Percentiles rank a stretch among this genome's conserved stretches.
phyloP scores from a whole-genome alignment of 139 green algal species.

The Diplosphaera chodatii region DNA sequence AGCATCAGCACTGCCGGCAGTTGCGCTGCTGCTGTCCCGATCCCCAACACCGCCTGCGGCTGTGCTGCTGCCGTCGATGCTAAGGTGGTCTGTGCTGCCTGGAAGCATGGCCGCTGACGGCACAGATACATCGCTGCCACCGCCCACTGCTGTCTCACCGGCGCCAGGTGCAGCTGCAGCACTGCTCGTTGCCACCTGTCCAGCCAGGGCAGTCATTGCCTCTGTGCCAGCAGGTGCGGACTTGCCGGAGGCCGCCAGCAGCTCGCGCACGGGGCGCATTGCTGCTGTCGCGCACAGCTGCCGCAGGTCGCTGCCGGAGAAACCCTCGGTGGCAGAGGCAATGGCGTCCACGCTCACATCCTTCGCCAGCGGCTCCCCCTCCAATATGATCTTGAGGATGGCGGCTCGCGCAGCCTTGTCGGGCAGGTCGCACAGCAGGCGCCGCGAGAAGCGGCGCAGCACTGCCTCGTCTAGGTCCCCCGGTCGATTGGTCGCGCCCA shows the following conservation, averaged over 20 bases:
- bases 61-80: too few relatives aligned
- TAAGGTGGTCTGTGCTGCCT: too few relatives aligned
- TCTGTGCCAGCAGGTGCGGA: neutral
- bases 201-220: neutral
- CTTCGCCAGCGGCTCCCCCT: slow-evolving; percentile 15
- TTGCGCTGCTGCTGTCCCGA: too few relatives aligned
- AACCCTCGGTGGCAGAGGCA: slow-evolving; percentile 31
- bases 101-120: too few relatives aligned
- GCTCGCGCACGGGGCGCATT: slow-evolving; percentile 34
- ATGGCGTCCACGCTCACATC: slow-evolving; percentile 26
- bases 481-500: slow-evolving; percentile 69
- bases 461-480: slow-evolving; percentile 71
- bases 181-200: neutral
- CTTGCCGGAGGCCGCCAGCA: slow-evolving; percentile 27
- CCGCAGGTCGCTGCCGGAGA: slow-evolving; percentile 33
- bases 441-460: slow-evolving; percentile 48
- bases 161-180: too few relatives aligned
- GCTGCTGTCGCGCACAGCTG: slow-evolving; percentile 32
- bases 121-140: too few relatives aligned
- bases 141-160: too few relatives aligned
- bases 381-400: slow-evolving; percentile 52
- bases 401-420: slow-evolving; percentile 39
- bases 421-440: slow-evolving; percentile 63
- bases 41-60: too few relatives aligned
- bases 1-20: too few relatives aligned